These are phyloP conservation scores for Beauveria varroae DNA, from an alignment of 2,329 filamentous ascomycete genomes.

Conservation along the genomic window DNA sequence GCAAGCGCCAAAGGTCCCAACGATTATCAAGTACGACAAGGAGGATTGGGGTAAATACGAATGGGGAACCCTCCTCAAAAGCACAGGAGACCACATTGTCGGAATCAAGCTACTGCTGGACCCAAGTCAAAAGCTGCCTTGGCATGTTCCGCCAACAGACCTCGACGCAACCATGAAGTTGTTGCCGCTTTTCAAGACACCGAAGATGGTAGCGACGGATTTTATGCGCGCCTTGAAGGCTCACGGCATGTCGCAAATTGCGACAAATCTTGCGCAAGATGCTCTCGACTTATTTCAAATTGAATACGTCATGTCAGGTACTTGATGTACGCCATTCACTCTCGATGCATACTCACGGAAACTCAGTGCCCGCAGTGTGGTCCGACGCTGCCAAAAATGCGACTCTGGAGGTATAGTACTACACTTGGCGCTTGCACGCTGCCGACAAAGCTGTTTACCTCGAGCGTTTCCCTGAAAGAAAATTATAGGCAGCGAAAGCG, in stretches of 20 bases:
- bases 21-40: slow-evolving; percentile 13
- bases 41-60: background rate
- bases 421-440: too few species aligned
- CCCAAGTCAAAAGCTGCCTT: slow-evolving; percentile 10
- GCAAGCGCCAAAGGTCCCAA: slow-evolving; percentile 15
- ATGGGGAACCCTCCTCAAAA: slow-evolving; percentile 14
- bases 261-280: slow-evolving; percentile 7
- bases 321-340: background rate
- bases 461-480: background rate
- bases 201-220: slow-evolving; percentile 15
- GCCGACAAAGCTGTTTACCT: too few species aligned
- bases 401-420: slow-evolving; percentile 11
- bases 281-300: slow-evolving; percentile 13
- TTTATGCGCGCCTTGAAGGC: slow-evolving; percentile 12
- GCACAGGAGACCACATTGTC: slow-evolving; percentile 7
- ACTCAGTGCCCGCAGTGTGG: slow-evolving; percentile 16
- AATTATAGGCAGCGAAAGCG: slow-evolving; percentile 11
- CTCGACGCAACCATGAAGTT: background rate
- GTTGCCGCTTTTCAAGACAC: slow-evolving; percentile 12
- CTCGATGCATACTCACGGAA: background rate
- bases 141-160: slow-evolving; percentile 7
- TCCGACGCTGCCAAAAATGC: slow-evolving; percentile 15
- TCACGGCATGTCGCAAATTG: slow-evolving; percentile 14
- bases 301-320: slow-evolving; percentile 15
- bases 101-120: slow-evolving; percentile 17